phyloP scores from a whole-genome alignment of 306 rosid genomes.

The Ammopiptanthus mongolicus region DNA sequence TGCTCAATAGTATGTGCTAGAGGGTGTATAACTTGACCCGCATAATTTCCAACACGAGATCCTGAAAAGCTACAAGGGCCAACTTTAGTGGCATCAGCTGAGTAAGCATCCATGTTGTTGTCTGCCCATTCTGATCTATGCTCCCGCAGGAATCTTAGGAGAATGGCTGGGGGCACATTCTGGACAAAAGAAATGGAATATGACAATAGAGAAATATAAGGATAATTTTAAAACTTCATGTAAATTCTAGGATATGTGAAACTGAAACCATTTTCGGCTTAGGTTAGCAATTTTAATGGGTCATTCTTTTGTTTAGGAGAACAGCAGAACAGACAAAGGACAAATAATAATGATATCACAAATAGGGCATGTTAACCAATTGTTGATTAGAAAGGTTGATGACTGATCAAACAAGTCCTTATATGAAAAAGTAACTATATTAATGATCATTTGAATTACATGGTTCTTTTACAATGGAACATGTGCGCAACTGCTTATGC shows the following conservation, averaged over 20 bases:
- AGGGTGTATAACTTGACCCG: slow-evolving; percentile 95
- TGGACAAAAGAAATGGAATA: slow-evolving; percentile 27
- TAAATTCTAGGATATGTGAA: no score
- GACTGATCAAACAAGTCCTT: neutral
- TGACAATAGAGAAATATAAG: slow-evolving; percentile 12
- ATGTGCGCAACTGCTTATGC: neutral
- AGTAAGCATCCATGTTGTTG: slow-evolving; percentile 88
- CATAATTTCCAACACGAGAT: slow-evolving; percentile 80
- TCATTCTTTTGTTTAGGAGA: neutral
- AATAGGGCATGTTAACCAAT: neutral
- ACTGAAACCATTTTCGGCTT: neutral
- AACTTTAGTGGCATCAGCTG: slow-evolving; percentile 91
- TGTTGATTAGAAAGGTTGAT: neutral
- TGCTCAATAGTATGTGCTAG: slow-evolving; percentile 93
- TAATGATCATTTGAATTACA: neutral
- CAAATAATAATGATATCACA: neutral
- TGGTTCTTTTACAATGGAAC: neutral
- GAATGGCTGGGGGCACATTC: slow-evolving; percentile 98
- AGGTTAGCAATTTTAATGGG: neutral
- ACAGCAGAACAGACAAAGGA: neutral
- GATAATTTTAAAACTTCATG: neutral
- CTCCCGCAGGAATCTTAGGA: slow-evolving; percentile 87
- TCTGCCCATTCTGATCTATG: slow-evolving; percentile 99
- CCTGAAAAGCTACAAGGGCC: slow-evolving; percentile 94
- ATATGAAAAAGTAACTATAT: neutral